Evolutionary conservation across 2,329 filamentous ascomycete genomes (phyloP).

Genomic region (Aspergillus chevalieri): DNA sequence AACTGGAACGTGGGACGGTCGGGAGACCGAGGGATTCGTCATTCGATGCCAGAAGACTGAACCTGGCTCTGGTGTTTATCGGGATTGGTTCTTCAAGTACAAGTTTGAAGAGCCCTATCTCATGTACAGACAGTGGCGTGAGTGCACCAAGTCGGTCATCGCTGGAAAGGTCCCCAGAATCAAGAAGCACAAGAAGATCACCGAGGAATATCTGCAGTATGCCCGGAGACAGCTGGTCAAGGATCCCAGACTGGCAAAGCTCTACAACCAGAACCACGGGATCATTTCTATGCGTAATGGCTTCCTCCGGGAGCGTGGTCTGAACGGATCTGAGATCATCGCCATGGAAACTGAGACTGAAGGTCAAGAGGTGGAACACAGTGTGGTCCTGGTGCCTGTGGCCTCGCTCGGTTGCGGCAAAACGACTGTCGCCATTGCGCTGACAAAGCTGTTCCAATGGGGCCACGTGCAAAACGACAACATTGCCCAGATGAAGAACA

Average conservation of each 20-base stretch:
- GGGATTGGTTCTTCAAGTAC: conserved; percentile 99
- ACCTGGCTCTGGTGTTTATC: conserved; percentile 49
- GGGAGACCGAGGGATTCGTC: conserved; percentile 95
- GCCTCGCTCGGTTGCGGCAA: conserved; percentile 96
- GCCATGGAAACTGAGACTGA: conserved; percentile 55
- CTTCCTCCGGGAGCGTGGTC: conserved; percentile 74
- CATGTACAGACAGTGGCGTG: conserved; percentile 98
- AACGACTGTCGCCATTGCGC: conserved; percentile 79
- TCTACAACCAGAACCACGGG: conserved; percentile 82
- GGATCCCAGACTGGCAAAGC: conserved; percentile 61
- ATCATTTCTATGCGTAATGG: conserved; percentile 88
- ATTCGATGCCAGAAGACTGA: conserved; percentile 71
- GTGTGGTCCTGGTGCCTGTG: conserved; percentile 81
- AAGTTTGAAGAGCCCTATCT: conserved; percentile 99
- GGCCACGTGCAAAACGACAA: conserved; percentile 97
- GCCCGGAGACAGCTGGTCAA: conserved; percentile 66
- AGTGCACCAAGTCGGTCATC: conserved; percentile 90
- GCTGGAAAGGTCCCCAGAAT: conserved; percentile 64
- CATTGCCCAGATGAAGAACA: conserved; percentile 67
- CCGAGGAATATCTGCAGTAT: conserved; percentile 81
- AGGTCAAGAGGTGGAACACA: conserved; percentile 49
- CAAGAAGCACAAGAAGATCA: conserved; percentile 85
- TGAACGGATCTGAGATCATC: conserved; percentile 86
- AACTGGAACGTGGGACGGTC: conserved; percentile 81
- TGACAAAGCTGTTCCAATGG: conserved; percentile 80